Evolutionary conservation across 345 rosid genomes (phyloP).

Genomic region (Eutrema yunnanense): DNA sequence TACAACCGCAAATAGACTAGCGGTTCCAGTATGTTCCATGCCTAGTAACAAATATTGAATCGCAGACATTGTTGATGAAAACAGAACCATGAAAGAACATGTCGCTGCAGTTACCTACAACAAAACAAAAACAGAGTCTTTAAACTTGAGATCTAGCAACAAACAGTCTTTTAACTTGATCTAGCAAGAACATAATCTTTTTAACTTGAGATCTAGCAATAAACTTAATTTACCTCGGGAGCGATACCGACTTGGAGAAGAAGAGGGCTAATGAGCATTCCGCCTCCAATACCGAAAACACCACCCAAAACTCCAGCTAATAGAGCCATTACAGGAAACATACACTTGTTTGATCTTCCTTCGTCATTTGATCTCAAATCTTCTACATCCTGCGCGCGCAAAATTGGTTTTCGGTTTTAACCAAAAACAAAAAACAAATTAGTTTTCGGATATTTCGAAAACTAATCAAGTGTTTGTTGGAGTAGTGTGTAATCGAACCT

Average conservation of each 20-base stretch:
- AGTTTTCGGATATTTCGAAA: neutral
- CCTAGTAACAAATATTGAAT: constrained; percentile 59
- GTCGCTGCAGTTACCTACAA: constrained; percentile 70
- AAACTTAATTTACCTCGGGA: constrained; percentile 53
- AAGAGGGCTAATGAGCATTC: constrained; percentile 87
- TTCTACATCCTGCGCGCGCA: constrained; percentile 32
- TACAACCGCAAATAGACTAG: constrained; percentile 43
- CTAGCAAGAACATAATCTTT: no score
- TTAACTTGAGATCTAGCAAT: neutral
- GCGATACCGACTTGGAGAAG: constrained; percentile 73
- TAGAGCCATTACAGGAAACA: constrained; percentile 67
- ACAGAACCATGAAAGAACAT: constrained; percentile 35
- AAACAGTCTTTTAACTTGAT: neutral
- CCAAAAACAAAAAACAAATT: no score
- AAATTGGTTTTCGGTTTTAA: neutral
- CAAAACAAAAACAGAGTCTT: neutral
- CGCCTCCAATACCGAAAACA: constrained; percentile 89
- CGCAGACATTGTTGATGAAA: constrained; percentile 37
- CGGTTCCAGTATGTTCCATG: constrained; percentile 50
- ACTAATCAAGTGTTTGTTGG: neutral
- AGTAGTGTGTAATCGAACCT: neutral
- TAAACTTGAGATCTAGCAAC: neutral
- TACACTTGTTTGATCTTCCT: constrained; percentile 32
- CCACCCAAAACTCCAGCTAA: constrained; percentile 81
- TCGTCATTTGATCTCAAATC: constrained; percentile 19